Evolutionary conservation across 2,329 filamentous ascomycete species (phyloP), one percentile per base, ranked within the genome.

Genomic region (Fonsecaea nubica): DNA sequence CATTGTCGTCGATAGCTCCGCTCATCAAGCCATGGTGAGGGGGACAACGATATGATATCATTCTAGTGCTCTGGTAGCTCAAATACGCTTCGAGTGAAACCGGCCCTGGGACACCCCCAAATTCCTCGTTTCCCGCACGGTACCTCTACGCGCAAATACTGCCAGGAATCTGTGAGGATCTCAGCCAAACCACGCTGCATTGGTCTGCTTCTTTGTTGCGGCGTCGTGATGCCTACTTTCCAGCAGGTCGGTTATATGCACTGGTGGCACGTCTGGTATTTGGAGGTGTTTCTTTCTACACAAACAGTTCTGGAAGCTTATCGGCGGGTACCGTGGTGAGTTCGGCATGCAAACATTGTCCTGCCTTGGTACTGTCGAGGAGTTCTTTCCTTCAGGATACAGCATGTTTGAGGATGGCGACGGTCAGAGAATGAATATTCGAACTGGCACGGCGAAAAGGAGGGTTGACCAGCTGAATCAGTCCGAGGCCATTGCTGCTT

Each of bases 241-340:
- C 86, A 83, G 0, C 92, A 97, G 77, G 86, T 90, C 0, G 93
- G 93, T 61, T 93, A 97, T 75, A 89, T 97, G 74, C 93, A 97
- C 76, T 93, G 97, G 77, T 97, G 93, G 93, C 96, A 97, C 74
- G 86, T 97, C 13, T 97, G 93, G 93, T 93, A 97, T 75, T 93
- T 93, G 18, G 89, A 88, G 0, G 92, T 97, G 75, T n/a, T n/a
- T n/a, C n/a, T 91, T 96, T 75, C 92, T 91, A 72, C 97, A 96
- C 73, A 93, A 97, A 73, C 89, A 94, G 71, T 96, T 93, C 71
- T 92, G 94, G 77, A 89, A 89, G 68, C 86, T 97, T 0, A 87
- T 88, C 18, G 93, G 93, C 1, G 88, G 93, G 0, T 97, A 97
- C 79, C 93, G 96, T 63, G 93, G 91, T 64, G 94, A 97, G 76